Base-by-base conservation (phyloP, 2,329 filamentous ascomycete genomes). In the Hypoxylon sp. region DNA sequence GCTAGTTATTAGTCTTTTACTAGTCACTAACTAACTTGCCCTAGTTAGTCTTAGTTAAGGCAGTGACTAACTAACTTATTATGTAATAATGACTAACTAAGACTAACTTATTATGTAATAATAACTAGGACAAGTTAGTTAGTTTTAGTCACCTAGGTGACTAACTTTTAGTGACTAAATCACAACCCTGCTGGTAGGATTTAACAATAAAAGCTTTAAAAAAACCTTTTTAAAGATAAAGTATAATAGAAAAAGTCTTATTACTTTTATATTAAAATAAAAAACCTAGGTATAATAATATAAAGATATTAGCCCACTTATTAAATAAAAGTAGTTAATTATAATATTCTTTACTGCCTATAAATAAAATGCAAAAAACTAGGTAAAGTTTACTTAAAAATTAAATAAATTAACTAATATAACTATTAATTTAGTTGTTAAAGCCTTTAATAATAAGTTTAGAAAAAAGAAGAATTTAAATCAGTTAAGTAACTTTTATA, bases 401-500 rank as follows among this genome's bases (percentile, higher is more conserved):
- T 22, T 20, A 8, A 44, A 16, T 38, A 44, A 44, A 44, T 22
- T 22, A 4, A 44, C 22, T n/a, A 18, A 12, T 12, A 44, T 44
- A 12, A 44, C 12, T 12, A 11, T 44, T 44, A 12, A 20, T 22
- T 4, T 12, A 3, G 22, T 20, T 12, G 22, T 44, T 11, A 20
- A 44, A 12, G 11, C 22, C 14, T 44, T 44, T 44, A 44, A 44
- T 44, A 44, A 44, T 44, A 44, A 44, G 5, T 44, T 20, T 44
- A 44, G 22, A 44, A 5, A 44, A 22, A 44, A 44, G 6, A 38
- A 38, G 8, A 7, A 5, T 1, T 38, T 38, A 16, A 8, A 8
- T 7, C 16, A 16, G 2, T 38, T 38, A 16, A 38, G 5, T 16
- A 18, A 18, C 8, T 8, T 8, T n/a, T 38, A 38, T 38, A 38